Base-by-base conservation (phyloP, 2,329 filamentous ascomycete species). In the Triangularia setosa region DNA sequence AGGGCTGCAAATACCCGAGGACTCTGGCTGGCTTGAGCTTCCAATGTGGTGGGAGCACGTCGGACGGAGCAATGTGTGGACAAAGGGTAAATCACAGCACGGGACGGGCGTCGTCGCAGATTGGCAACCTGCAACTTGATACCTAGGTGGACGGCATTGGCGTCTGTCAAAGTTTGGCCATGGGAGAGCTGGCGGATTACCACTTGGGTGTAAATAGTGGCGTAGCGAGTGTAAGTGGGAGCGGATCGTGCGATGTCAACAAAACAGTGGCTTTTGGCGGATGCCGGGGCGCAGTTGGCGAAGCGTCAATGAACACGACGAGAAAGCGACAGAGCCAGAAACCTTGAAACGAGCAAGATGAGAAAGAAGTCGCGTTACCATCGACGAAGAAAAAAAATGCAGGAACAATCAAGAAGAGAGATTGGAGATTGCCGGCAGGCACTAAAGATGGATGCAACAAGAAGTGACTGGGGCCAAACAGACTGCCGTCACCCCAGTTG, bases 1-100 rank as follows among this genome's bases (percentile, higher is more conserved):
- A 16, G 33, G 48, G 53, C 59, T 68, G 69, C 66, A 67, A 66
- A 65, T 63, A 68, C 57, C 63, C 67, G 67, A 33, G 18, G 35
- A 21, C 30, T 40, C 30, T 30, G 57, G 40, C 25, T 60, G 52
- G 52, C 52, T 60, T 40, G 40, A 60, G 58, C 6, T 30, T 28
- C 58, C 58, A 60, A 24, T 18, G 25, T 30, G 35, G 57, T 52
- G 57, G 57, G 58, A 53, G 52, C 52, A 55, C 23, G 23, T 55
- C 25, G 52, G 25, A 55, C 52, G 12, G 52, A 24, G 52, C 52
- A 28, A 28, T 3, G 52, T 55, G 52, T 24, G 25, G 52, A 16
- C 52, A 55, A 55, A 55, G 53, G 60, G 53, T 66, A 61, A 66
- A 63, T 63, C 54, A 48, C 54, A 59, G 58, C 28, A 48, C 44